phyloP scores from a whole-genome alignment of 129 eudicot species.

The Rutidosis leptorrhynchoides region DNA sequence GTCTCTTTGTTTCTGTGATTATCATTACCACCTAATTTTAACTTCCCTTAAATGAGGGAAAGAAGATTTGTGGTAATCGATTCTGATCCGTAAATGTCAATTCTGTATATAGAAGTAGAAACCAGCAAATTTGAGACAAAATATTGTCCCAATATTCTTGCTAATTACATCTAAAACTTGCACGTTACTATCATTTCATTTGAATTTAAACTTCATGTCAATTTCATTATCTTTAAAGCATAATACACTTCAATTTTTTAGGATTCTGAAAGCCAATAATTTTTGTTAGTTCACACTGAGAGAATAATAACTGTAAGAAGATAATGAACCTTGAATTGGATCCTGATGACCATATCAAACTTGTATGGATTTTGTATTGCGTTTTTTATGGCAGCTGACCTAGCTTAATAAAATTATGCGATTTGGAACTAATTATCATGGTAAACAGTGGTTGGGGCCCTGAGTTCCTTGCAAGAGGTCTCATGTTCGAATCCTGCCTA shows the following conservation, averaged over 20 bases:
- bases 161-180: slow-evolving; percentile 7
- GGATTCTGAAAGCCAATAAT: not conserved
- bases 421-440: not conserved
- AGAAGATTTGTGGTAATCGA: slow-evolving; percentile 17
- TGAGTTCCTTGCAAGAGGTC: too few species aligned
- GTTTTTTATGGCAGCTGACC: not conserved
- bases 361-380: slow-evolving; percentile 9
- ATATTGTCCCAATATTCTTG: slow-evolving; percentile 19
- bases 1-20: slow-evolving; percentile 8
- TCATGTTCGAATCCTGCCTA: too few species aligned
- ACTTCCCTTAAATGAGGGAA: slow-evolving; percentile 1
- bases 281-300: not conserved
- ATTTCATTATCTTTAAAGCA: slow-evolving; percentile 2
- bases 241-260: not conserved
- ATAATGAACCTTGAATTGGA: too few species aligned
- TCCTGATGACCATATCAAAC: not conserved
- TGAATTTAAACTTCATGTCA: not conserved
- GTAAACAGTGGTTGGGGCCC: not conserved
- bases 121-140: not conserved
- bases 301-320: slow-evolving; percentile 6
- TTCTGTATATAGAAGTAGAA: slow-evolving; percentile 7
- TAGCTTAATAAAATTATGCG: not conserved
- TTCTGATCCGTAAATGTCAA: slow-evolving; percentile 14
- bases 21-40: not conserved
- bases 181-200: slow-evolving; percentile 1